Base-by-base conservation (phyloP, 169 alveolate species). In the Plasmodium ovale region DNA sequence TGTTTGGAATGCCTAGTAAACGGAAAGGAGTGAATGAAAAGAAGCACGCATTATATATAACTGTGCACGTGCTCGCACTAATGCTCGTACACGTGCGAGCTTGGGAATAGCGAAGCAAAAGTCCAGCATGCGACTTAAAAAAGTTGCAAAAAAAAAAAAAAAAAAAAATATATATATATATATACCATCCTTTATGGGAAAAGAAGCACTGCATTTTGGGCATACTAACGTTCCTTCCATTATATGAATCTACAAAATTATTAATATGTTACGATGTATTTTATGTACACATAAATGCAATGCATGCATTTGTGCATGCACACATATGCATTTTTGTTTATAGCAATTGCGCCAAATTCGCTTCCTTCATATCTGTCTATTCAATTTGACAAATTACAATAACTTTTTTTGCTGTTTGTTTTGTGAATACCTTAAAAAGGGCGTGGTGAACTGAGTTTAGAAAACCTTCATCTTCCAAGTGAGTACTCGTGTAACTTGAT, bases 131-230 rank as follows among this genome's bases (percentile, higher is more conserved):
- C 54, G 87, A 77, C 94, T 87, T 92, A 73, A 88, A 72, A 10
- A 93, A 93, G 25, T 87, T 88, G 21, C 93, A 93, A 88, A 44
- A 5, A 47, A 39, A 6, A 37, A 56, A 56, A 23, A 16, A 3
- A n/a, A n/a, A 49, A 3, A 16, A 19, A 27, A 23, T 33, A 23
- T 7, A 49, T 27, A 58, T 53, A 31, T n/a, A 33, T 2, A 33
- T 87, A 10, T 72, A 94, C 96, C 96, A 49, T 94, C 93, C 51
- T 72, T 91, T 37, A 94, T 92, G n/a, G 64, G 89, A 85, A 90
- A 94, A 42, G 91, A 85, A 21, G 72, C 54, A 37, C 53, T 89
- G 65, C 96, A 94, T 56, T 87, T 39, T 10, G 96, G 96, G 49
- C 96, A 94, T 44, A 68, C 56, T 19, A 94, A 87, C 16, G 91